These are phyloP conservation scores for Violaceomyces palustris DNA, from an alignment of 1,284 basidiomycete genomes.

Conservation along the genomic window DNA sequence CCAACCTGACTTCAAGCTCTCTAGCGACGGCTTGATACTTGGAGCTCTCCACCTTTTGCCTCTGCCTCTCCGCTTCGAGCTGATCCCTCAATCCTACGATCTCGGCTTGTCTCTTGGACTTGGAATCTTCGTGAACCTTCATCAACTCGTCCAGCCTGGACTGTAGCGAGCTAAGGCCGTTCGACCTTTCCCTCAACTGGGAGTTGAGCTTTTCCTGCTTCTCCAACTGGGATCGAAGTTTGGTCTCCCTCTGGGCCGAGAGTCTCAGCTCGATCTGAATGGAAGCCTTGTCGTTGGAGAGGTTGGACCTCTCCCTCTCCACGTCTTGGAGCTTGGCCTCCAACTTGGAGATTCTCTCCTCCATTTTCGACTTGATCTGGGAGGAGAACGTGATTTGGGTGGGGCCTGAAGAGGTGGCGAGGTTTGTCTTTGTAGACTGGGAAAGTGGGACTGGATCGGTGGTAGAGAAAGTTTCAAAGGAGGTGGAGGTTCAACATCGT, in stretches of 20 bases:
- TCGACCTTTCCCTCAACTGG: slow-evolving; percentile 22
- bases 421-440: slow-evolving; percentile 16
- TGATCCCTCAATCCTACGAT: slow-evolving; percentile 16
- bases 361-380: slow-evolving; percentile 17
- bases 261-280: slow-evolving; percentile 15
- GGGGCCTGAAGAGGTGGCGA: slow-evolving; percentile 1
- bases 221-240: slow-evolving; percentile 18
- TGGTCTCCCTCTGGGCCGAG: slow-evolving; percentile 24
- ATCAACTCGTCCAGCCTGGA: slow-evolving; percentile 16
- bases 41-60: slow-evolving; percentile 21
- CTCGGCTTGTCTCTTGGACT: slow-evolving; percentile 19
- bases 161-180: slow-evolving; percentile 11
- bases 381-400: slow-evolving; percentile 1
- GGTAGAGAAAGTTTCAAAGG: too few relatives aligned
- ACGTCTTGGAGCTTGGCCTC: slow-evolving; percentile 15
- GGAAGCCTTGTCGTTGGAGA: not conserved
- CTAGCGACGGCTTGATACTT: too few relatives aligned
- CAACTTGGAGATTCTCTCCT: slow-evolving; percentile 14
- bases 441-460: too few relatives aligned
- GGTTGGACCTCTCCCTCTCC: slow-evolving; percentile 9
- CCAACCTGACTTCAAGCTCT: too few relatives aligned
- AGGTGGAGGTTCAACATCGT: too few relatives aligned
- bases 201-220: slow-evolving; percentile 24
- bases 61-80: slow-evolving; percentile 11
- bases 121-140: slow-evolving; percentile 24